Conservation (phyloP, 768 basidiomycete genomes). For the Pleurotus cornucopiae region DNA sequence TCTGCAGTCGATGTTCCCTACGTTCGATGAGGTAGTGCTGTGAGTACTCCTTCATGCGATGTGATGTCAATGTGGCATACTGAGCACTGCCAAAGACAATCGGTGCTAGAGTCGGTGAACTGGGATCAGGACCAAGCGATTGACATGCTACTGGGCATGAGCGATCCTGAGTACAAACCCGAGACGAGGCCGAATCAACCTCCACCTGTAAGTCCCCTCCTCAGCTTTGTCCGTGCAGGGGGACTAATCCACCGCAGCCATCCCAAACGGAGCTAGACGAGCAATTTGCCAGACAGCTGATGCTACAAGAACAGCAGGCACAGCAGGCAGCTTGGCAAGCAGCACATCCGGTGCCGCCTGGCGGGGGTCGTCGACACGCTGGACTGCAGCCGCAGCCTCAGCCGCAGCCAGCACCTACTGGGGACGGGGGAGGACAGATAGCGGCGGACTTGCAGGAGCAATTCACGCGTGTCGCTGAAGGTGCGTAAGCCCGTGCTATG, state of each 20-base stretch:
- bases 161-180: conserved; percentile 65
- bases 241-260: conserved; percentile 15
- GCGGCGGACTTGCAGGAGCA: conserved; percentile 72
- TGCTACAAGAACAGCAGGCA: conserved; percentile 55
- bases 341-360: conserved; percentile 14
- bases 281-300: conserved; percentile 68
- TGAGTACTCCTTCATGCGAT: conserved; percentile 25
- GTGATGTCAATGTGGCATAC: not conserved
- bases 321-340: conserved; percentile 32
- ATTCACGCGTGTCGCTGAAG: conserved; percentile 72
- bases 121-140: conserved; percentile 73
- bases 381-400: conserved; percentile 8
- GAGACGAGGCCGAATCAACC: conserved; percentile 1
- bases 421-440: conserved; percentile 38
- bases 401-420: conserved; percentile 20
- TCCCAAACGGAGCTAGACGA: conserved; percentile 75
- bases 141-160: conserved; percentile 79
- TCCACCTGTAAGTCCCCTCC: not conserved
- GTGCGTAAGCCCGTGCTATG: conserved; percentile 35
- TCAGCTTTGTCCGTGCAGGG: not conserved
- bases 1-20: conserved; percentile 71
- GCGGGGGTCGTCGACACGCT: conserved; percentile 16
- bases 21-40: conserved; percentile 74
- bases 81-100: conserved; percentile 36
- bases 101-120: conserved; percentile 69